Base-by-base conservation (phyloP, 805 yeast genomes). In the Kuraishia cidri region DNA sequence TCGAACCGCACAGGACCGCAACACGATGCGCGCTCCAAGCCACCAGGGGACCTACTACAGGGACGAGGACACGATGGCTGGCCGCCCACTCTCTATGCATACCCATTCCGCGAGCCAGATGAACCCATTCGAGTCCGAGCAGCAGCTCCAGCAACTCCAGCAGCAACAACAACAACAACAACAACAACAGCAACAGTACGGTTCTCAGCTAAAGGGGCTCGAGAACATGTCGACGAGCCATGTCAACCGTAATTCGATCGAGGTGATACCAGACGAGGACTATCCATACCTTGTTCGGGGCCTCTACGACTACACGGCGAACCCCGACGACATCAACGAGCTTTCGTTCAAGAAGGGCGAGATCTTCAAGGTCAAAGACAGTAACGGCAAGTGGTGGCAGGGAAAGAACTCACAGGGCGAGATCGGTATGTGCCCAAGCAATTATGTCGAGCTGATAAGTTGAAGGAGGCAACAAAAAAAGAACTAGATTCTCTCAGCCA, bases 331-430 rank as follows among this genome's bases (percentile, higher is more conserved):
- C 55, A 86, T 81, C 40, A 87, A 88, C 49, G 98, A 90, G 60
- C 72, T 90, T 16, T 81, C 95, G 4, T 92, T 90, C 49, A 76
- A 69, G 41, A 86, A 88, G 55, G 96, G 92, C 35, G 97, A 90
- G 56, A 62, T 86, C n/a, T 69, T 90, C 54, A 86, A 79, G 47
- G 94, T 90, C 22, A 85, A 85, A 44, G 97, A 90, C 50, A 85
- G 86, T 36, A 83, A 83, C 43, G 97, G 97, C 29, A 79, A 94
- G 60, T 90, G 98, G 98, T 90, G 97, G 97, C 95, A 87, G 60
- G 97, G 95, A 26, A 75, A 82, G 54, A 74, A 88, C 49, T 68
- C 80, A 6, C 81, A 75, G 44, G 98, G 98, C 22, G 92, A 87
- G 54, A 82, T 86, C 28, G 98, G 97, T 44, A 90, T 90, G 47